Base-by-base conservation (phyloP, 2,329 filamentous ascomycete species). In the Epichloe elymi region DNA sequence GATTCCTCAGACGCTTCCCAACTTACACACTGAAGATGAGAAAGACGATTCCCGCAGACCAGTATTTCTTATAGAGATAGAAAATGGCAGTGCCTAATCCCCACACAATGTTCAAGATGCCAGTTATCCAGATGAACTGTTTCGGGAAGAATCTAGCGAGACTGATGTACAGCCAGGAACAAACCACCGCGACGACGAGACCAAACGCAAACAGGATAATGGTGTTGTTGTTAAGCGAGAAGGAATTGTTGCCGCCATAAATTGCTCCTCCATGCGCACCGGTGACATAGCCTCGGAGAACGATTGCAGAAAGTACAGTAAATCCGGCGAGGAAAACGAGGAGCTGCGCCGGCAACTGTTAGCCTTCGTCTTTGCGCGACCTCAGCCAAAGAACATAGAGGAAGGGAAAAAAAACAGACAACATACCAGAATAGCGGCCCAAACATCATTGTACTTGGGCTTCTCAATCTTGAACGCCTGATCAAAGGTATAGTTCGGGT, bases 61-160 rank as follows among this genome's bases (percentile, higher is more conserved):
- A 95, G 64, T 91, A 87, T 52, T 78, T 78, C 42, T 80, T 74
- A 53, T 76, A 82, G 43, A 95, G 79, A 73, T 95, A 95, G 68
- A 89, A 94, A 49, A 91, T 82, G 10, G 87, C 88, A 0, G 88
- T 95, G 1, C 79, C 90, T n/a, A 96, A 72, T 0, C 87, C 88
- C 59, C 88, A 84, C 50, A 85, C 70, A 60, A 95, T 85, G 66
- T 96, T 94, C 51, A 95, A 73, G 48, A 95, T 91, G 12, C 88
- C 88, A 0, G 89, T 94, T 39, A 89, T 79, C 87, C 88, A 96
- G 63, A 96, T 94, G 59, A 95, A 89, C 62, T 88, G 80, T 69
- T 93, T 94, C 3, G 90, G 89, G 57, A 91, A 91, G 45, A 78
- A 70, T 51, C 88, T 80, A 6, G 87, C 86, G 2, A 83, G 66